Base-by-base conservation (phyloP, 2,329 filamentous ascomycete genomes). In the Xylariomycetidae sp. region DNA sequence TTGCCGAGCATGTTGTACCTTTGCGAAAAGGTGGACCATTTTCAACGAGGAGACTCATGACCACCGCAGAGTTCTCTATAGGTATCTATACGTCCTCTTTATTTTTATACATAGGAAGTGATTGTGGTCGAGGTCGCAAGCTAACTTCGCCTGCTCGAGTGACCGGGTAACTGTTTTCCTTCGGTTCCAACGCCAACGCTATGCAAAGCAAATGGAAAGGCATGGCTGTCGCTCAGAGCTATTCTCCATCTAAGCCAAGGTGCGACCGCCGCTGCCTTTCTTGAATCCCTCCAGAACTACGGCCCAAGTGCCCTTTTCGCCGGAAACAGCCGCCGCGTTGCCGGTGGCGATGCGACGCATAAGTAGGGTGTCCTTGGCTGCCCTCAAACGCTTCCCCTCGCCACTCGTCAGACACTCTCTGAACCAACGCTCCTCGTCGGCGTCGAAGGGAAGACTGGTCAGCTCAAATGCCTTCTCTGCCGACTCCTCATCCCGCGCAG, bases 281-380 rank as follows among this genome's bases (percentile, higher is more conserved):
- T 64, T 71, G 46, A 75, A 67, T 0, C 70, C 70, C 34, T 74
- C 69, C 3, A 74, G 43, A 6, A 74, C 59, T 3, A 63, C 60
- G 10, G 60, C 65, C 71, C 70, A 75, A 9, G 64, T 59, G 0
- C 65, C 64, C 39, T 67, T 63, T 35, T 71, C 62, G 4, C 60
- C 51, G 4, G 69, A 52, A 10, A 65, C 59, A 14, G 74, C 71
- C 2, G 55, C 53, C 34, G 78, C 65, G n/a, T n/a, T n/a, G 10
- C 84, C 82, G 9, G 71, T 79, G 1, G 80, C 78, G 40, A 92
- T 77, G 41, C 72, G 76, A 46, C 84, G 75, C 70, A 88, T 82
- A 46, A 87, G 68, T 2, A 88, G 65, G 1, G 82, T 85, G 48
- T 90, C 85, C 52, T 76, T 80, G 4, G 82, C 78, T 16, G 74